Percentiles rank a stretch among this genome's conserved stretches.
These are phyloP conservation scores for Aegilops speltoides DNA, from an alignment of 176 grass and related monocot genomes.

Conservation along the genomic window DNA sequence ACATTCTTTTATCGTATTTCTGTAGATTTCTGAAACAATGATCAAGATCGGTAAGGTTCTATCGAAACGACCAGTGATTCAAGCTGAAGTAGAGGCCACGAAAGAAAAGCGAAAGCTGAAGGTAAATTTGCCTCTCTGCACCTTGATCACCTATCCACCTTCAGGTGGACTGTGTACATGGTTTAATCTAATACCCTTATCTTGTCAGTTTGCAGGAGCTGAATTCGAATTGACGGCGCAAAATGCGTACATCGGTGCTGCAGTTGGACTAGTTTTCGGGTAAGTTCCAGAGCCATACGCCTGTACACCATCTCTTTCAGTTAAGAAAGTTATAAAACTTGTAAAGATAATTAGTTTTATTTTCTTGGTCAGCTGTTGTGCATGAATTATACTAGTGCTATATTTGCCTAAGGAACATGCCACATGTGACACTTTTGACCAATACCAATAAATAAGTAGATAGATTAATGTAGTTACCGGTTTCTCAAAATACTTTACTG, in stretches of 20 bases:
- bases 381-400: not conserved
- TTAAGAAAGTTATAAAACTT: not conserved
- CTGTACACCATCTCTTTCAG: not conserved
- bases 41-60: constrained; percentile 71
- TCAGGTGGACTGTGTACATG: not conserved
- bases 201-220: constrained; percentile 74
- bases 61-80: constrained; percentile 45
- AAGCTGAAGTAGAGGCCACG: constrained; percentile 50
- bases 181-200: not conserved
- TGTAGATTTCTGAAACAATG: constrained; percentile 84
- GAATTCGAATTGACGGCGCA: constrained; percentile 64
- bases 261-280: constrained; percentile 65
- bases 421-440: not conserved
- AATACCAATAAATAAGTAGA: not conserved
- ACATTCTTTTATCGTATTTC: not conserved
- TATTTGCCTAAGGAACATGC: not conserved
- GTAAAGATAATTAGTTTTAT: not conserved
- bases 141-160: not conserved
- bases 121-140: constrained; percentile 37
- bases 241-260: constrained; percentile 72
- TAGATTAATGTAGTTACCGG: not conserved
- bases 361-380: not conserved
- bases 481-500: not conserved
- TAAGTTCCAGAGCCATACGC: constrained; percentile 30
- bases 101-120: constrained; percentile 68